A percentile compares a stretch with the other conserved stretches of the same genome.
These are phyloP conservation scores for Salix exigua DNA, from an alignment of 345 rosid genomes.

Conservation along the genomic window DNA sequence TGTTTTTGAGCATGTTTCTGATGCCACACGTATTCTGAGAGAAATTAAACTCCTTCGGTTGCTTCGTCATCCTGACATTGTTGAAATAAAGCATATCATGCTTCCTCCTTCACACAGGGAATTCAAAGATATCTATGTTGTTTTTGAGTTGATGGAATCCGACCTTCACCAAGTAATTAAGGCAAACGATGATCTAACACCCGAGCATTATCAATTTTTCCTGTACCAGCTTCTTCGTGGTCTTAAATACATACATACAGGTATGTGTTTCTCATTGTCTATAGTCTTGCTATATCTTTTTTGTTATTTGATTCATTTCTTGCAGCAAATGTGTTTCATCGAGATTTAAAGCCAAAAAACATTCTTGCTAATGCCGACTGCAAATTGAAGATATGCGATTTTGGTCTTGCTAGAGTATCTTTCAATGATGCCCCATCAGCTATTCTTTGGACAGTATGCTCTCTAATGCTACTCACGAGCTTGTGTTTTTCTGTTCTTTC, in stretches of 20 bases:
- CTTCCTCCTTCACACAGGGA: constrained; percentile 96
- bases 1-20: constrained; percentile 97
- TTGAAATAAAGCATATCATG: constrained; percentile 93
- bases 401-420: constrained; percentile 97
- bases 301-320: constrained; percentile 10
- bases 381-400: constrained; percentile 96
- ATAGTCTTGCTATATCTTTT: constrained; percentile 3
- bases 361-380: constrained; percentile 99
- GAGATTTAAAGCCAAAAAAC: constrained; percentile 97
- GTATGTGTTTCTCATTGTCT: constrained; percentile 35
- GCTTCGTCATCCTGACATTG: constrained; percentile 94
- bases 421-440: constrained; percentile 97
- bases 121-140: constrained; percentile 88
- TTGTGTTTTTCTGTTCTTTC: not conserved
- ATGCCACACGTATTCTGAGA: constrained; percentile 90
- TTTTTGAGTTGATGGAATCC: constrained; percentile 97
- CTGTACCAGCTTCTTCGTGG: constrained; percentile 98
- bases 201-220: constrained; percentile 95
- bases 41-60: constrained; percentile 90
- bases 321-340: constrained; percentile 93
- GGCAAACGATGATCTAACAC: constrained; percentile 93
- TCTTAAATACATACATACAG: constrained; percentile 85
- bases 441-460: constrained; percentile 92
- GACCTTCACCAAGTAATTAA: constrained; percentile 97
- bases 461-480: constrained; percentile 14